Evolutionary conservation across 2,329 filamentous ascomycete species (phyloP), one percentile per base, ranked within the genome.

Genomic region (Arthrobotrys musiformis): DNA sequence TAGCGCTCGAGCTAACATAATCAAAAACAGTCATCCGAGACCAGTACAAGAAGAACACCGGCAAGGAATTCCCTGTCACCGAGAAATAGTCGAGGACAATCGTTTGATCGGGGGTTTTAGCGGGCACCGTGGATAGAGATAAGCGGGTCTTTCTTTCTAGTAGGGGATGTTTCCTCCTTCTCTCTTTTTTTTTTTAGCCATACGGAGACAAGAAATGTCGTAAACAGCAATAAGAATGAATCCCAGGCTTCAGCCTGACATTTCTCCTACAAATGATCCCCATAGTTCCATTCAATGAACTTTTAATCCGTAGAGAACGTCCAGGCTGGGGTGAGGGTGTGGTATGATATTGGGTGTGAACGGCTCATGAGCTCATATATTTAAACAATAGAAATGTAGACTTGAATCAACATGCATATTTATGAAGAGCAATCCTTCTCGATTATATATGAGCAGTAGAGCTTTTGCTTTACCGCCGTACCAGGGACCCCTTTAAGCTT

Each of bases 41-140:
- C 46, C 85, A 91, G 83, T 94, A 93, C 87, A 93, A 93, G 87
- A 84, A 81, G 54, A 82, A 84, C 0, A 91, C 90, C 0, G 92
- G 92, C 73, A 88, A 84, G 4, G 92, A 94, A 6, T 82, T 94
- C 64, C 89, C 90, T 28, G 84, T 93, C 82, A 85, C 88, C 82
- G 92, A 93, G 83, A 93, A 93, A 86, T 85, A 89, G 52, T 50
- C n/a, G n/a, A n/a, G n/a, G n/a, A 56, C 62, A 26, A 22, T 58
- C 28, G 46, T 50, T 8, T 7, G 3, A 56, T 8, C 17, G 11
- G 19, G 24, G 9, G 9, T 48, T 11, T 22, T 19, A 33, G 48
- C 30, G 28, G 6, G 15, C 28, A 19, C 19, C 4, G 4, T 28
- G 15, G 28, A 5, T 17, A 15, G 44, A 8, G 11, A 19, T 24